Conservation (phyloP, 2,329 filamentous ascomycete species). For the Drechslerella dactyloides region DNA sequence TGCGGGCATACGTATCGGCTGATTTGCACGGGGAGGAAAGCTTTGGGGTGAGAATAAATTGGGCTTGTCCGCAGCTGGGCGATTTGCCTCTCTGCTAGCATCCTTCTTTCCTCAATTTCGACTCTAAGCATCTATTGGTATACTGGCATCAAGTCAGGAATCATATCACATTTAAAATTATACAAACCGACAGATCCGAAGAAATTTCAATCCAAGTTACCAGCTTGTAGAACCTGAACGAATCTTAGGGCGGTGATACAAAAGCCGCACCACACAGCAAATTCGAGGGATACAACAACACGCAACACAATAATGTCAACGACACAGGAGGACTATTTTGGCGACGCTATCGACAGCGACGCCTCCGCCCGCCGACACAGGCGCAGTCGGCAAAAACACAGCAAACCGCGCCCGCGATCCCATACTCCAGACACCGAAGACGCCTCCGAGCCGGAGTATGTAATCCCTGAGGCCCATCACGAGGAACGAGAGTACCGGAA, state of each 20-base stretch:
- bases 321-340: conserved; percentile 49
- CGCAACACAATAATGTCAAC: conserved; percentile 41
- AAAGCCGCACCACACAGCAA: conserved; percentile 5
- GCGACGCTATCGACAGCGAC: conserved; percentile 25
- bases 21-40: background rate
- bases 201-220: too few relatives aligned
- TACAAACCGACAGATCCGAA: too few relatives aligned
- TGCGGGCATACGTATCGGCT: conserved; percentile 7
- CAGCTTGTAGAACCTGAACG: too few relatives aligned
- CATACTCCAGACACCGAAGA: conserved; percentile 11
- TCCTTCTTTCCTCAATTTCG: background rate
- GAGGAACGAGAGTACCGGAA: conserved; percentile 34
- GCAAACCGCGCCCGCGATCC: conserved; percentile 10
- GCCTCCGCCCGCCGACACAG: conserved; percentile 11
- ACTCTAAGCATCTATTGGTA: background rate
- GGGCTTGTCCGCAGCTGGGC: conserved; percentile 12
- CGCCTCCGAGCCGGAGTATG: conserved; percentile 31
- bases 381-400: conserved; percentile 27
- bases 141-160: too few relatives aligned
- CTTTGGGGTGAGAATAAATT: conserved; percentile 38
- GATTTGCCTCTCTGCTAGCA: conserved; percentile 27
- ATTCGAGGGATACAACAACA: background rate
- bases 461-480: background rate
- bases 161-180: too few relatives aligned
- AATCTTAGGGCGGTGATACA: too few relatives aligned